These are phyloP conservation scores for Shiraia sp. DNA, from an alignment of 2,329 filamentous ascomycete species.

Conservation along the genomic window DNA sequence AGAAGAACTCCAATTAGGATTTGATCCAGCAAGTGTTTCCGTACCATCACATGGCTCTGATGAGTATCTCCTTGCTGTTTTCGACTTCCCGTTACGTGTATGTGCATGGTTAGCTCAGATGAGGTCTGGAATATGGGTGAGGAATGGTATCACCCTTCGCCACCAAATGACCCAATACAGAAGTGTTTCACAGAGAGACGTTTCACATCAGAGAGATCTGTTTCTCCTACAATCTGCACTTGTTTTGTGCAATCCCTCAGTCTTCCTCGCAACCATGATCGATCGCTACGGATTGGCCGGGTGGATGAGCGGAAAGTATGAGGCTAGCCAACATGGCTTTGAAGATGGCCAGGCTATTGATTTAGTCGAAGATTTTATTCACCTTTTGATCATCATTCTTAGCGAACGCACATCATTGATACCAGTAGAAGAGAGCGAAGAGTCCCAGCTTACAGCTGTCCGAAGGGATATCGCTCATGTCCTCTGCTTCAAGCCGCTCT, in stretches of 20 bases:
- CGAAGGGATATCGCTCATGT: slow-evolving; percentile 90
- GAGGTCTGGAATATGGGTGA: slow-evolving; percentile 98
- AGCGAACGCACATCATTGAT: slow-evolving; percentile 85
- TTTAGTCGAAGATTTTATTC: slow-evolving; percentile 92
- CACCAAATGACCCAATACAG: slow-evolving; percentile 95
- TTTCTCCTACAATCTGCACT: slow-evolving; percentile 91
- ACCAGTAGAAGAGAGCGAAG: slow-evolving; percentile 66
- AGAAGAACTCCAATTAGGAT: slow-evolving; percentile 68
- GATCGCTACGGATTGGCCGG: slow-evolving; percentile 87
- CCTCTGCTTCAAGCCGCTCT: slow-evolving; percentile 92
- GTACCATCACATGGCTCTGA: slow-evolving; percentile 66
- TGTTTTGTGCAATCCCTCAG: slow-evolving; percentile 79
- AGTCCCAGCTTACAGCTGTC: slow-evolving; percentile 71
- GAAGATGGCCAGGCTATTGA: slow-evolving; percentile 90
- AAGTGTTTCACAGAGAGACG: slow-evolving; percentile 84
- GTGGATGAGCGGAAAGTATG: slow-evolving; percentile 85
- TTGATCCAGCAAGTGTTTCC: slow-evolving; percentile 62
- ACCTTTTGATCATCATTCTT: slow-evolving; percentile 86
- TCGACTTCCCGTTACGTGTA: slow-evolving; percentile 90
- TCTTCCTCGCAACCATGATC: slow-evolving; percentile 85
- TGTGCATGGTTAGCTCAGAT: slow-evolving; percentile 98
- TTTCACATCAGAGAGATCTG: slow-evolving; percentile 92
- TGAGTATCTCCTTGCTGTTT: slow-evolving; percentile 82
- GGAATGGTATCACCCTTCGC: slow-evolving; percentile 92
- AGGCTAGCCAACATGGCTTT: slow-evolving; percentile 65